These are phyloP conservation scores for Cryphonectria parasitica DNA, from an alignment of 2,329 filamentous ascomycete genomes.

Conservation along the genomic window DNA sequence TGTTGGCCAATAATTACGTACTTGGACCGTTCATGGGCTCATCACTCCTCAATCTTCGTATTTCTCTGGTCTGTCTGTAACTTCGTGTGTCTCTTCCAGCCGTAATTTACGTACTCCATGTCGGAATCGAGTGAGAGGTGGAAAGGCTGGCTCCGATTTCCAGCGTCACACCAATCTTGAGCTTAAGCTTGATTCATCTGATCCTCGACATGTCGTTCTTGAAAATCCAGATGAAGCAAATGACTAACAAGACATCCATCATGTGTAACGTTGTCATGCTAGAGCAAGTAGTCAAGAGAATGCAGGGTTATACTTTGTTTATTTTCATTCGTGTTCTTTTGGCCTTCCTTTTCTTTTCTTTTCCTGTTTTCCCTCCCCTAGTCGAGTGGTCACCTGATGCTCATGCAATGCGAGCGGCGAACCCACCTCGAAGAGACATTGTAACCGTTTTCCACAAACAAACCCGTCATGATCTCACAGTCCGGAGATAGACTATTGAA, in stretches of 20 bases:
- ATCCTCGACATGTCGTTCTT: background rate
- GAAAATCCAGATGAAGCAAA: background rate
- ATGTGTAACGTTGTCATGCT: slow-evolving; percentile 25
- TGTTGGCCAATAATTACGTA: background rate
- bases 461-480: background rate
- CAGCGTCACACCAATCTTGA: background rate
- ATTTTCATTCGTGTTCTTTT: background rate
- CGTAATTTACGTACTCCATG: background rate
- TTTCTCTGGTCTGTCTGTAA: background rate
- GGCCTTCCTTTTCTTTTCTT: background rate
- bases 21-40: background rate
- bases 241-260: slow-evolving; percentile 3
- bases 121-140: background rate
- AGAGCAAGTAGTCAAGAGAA: background rate
- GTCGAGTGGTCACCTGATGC: background rate
- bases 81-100: background rate
- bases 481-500: background rate
- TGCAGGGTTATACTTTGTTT: background rate
- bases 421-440: background rate
- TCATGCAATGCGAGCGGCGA: background rate
- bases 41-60: background rate
- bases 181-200: background rate
- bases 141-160: background rate
- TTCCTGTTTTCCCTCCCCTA: background rate
- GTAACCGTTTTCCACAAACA: background rate